Base-by-base conservation (phyloP, 176 grass and related monocot species). In the Secale cereale region DNA sequence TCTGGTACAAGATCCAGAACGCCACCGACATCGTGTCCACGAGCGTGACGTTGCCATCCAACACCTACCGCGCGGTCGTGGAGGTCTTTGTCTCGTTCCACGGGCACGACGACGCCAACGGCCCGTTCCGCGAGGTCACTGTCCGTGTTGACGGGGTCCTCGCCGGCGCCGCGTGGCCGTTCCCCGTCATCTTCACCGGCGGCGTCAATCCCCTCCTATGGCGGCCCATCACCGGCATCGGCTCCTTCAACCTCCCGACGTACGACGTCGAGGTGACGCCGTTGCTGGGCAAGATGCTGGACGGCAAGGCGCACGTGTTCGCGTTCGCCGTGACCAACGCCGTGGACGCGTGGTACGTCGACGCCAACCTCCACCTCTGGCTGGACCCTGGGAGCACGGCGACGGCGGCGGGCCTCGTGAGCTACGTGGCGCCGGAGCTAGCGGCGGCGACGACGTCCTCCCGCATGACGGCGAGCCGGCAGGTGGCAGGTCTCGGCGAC, bases 211-310 rank as follows among this genome's bases (percentile, higher is more conserved):
- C 94, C 2, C 89, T 97, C 52, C 86, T 97, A 26, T 97, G 94
- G 94, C 91, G 91, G 25, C 94, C 94, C 66, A 94, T 97, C 80
- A 86, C 89, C 39, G 78, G 82, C 82, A 97, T 97, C 29, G 91
- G 91, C 22, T 97, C 46, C 46, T 50, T 50, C 46, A 50, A 50
- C 46, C 46, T 50, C 46, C 46, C 46, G 15, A 50, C 46, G 87
- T 97, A 94, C 73, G 87, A 92, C 70, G 67, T 94, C 79, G 94
- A 97, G 88, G 87, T 97, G 82, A 97, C 94, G 15, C 94, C 91
- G 0, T 90, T 94, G 69, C 48, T 97, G 20, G 94, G 91, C 62
- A 94, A 76, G 79, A 56, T 97, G 33, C 64, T 97, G 59, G 22
- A 60, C 59, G 59, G n/a, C n/a, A 60, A 60, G 59, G 59, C 59